Percentiles rank a stretch among this genome's conserved stretches.
Evolutionary conservation across 352 stramenopile genomes (phyloP).

Genomic region (Pythium phragmitis): DNA sequence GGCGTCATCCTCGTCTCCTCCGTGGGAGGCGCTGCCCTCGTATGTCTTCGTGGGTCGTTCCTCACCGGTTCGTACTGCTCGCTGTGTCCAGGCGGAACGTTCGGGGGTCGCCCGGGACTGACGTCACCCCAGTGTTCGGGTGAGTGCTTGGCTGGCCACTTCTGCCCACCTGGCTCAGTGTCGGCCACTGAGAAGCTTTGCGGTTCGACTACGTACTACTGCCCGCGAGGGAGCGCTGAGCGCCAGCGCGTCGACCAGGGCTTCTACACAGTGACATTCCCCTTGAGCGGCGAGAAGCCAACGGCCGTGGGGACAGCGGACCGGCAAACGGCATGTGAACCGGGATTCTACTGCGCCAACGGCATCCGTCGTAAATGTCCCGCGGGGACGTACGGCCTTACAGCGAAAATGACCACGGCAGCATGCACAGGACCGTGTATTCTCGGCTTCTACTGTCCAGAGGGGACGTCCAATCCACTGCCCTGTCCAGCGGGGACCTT

Average conservation of each 20-base stretch:
- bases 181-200: constrained; percentile 46
- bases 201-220: constrained; percentile 57
- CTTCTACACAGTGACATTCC: constrained; percentile 58
- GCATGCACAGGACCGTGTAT: constrained; percentile 47
- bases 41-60: constrained; percentile 48
- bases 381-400: constrained; percentile 46
- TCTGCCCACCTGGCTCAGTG: constrained; percentile 62
- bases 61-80: constrained; percentile 41
- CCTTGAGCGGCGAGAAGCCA: constrained; percentile 8
- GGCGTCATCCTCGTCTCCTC: not conserved
- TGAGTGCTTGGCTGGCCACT: constrained; percentile 43
- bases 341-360: constrained; percentile 60
- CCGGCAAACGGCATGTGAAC: constrained; percentile 40
- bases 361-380: constrained; percentile 57
- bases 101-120: constrained; percentile 41
- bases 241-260: constrained; percentile 41
- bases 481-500: constrained; percentile 54
- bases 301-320: constrained; percentile 6
- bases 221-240: constrained; percentile 42
- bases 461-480: constrained; percentile 42
- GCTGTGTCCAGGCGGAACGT: constrained; percentile 51
- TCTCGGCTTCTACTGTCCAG: constrained; percentile 53
- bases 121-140: constrained; percentile 45
- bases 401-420: constrained; percentile 28
- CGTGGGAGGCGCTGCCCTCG: constrained; percentile 15